Evolutionary conservation across 306 rosid species (phyloP), one percentile per base, ranked within the genome.

Genomic region (Datisca glomerata): DNA sequence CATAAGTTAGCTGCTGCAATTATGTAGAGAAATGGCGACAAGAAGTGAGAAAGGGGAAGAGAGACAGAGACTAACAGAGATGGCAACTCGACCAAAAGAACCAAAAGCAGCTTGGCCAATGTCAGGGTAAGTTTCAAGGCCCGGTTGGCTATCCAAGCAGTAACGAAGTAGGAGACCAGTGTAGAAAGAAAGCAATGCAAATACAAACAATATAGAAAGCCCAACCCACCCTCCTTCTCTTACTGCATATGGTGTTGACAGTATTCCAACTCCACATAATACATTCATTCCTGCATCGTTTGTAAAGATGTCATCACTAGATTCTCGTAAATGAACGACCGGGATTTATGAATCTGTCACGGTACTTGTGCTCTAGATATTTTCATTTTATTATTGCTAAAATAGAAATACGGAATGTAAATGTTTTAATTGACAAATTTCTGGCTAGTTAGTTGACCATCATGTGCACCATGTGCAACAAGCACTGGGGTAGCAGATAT

Each of bases 61-160:
- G 32, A 45, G 11, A 61, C n/a, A 4, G 21, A 41, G 50, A 58
- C 81, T 65, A 43, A 91, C 98, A 51, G 98, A 91, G 58, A 84
- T 75, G 65, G 43, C 58, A 5, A 91, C 68, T 31, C 98, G 76
- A 32, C 98, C 98, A 0, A 57, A 11, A 21, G 74, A 54, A 24
- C 98, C 98, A 52, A 91, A 91, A 24, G 98, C 98, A 50, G 96
- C 98, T 46, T 80, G 91, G 40, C 98, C 98, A 61, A 91, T 73
- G 41, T 91, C 98, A 8, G 98, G 98, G 63, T 84, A 91, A n/a
- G 98, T 91, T 57, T 91, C 94, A 15, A 91, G 72, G 12, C 83
- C 96, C 22, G 98, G 94, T 40, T 69, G 74, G 38, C 98, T 91
- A 32, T 91, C 98, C 74, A 91, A 67, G 62, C 98, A 91, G 42